Conservation (phyloP, 306 rosid species). For the Alnus rubra region DNA sequence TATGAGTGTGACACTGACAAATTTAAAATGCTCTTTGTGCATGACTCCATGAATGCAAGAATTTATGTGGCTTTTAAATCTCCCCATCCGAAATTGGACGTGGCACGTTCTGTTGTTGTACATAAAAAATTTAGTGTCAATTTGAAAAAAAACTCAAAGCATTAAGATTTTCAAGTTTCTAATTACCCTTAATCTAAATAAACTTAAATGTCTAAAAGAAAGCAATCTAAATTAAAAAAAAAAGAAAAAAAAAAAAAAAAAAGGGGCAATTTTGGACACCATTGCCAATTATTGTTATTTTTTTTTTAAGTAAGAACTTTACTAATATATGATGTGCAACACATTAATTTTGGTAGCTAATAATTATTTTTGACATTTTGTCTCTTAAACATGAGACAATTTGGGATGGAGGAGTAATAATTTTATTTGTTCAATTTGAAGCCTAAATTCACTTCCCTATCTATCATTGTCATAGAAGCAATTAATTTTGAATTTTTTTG, state of each 20-base stretch:
- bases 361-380: not conserved
- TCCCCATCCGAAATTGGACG: not conserved
- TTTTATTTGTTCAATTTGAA: not conserved
- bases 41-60: not conserved
- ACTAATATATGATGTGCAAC: too few relatives aligned
- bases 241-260: too few relatives aligned
- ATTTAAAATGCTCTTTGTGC: not conserved
- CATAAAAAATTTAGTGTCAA: not conserved
- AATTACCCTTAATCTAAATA: not conserved
- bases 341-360: too few relatives aligned
- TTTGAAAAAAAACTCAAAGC: not conserved
- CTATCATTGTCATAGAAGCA: not conserved
- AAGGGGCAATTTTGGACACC: not conserved
- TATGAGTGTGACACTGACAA: not conserved
- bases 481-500: not conserved
- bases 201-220: not conserved
- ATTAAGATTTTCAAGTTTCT: not conserved
- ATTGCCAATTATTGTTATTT: not conserved
- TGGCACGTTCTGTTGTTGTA: not conserved
- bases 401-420: not conserved
- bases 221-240: not conserved
- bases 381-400: not conserved
- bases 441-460: not conserved
- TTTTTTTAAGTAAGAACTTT: too few relatives aligned
- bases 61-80: not conserved